A percentile compares a stretch with the other conserved stretches of the same genome.
Evolutionary conservation across 106 monocot genomes (phyloP).

Genomic region (Allium sativum): DNA sequence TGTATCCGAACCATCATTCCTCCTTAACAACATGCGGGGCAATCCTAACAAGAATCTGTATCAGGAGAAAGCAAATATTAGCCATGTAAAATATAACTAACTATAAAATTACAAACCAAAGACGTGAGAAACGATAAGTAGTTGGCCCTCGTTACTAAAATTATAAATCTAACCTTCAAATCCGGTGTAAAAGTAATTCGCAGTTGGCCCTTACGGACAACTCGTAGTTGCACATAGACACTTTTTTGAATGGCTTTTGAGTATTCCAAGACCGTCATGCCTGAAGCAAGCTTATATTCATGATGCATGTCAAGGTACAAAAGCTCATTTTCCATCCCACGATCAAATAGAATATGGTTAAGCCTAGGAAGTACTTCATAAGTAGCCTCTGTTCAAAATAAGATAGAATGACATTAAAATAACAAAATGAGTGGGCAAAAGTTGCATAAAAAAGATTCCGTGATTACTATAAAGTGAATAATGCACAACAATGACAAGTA

Average conservation of each 20-base stretch:
- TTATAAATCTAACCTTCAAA: slow-evolving; percentile 42
- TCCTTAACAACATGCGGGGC: too few relatives aligned
- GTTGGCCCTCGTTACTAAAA: too few relatives aligned
- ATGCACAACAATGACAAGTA: too few relatives aligned
- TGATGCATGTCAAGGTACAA: slow-evolving; percentile 76
- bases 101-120: too few relatives aligned
- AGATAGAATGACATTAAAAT: background rate
- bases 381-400: slow-evolving; percentile 52
- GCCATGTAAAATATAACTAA: too few relatives aligned
- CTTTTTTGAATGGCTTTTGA: slow-evolving; percentile 78
- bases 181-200: slow-evolving; percentile 89
- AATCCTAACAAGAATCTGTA: too few relatives aligned
- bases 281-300: slow-evolving; percentile 56
- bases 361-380: slow-evolving; percentile 89
- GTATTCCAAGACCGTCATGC: slow-evolving; percentile 84
- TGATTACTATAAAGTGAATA: too few relatives aligned
- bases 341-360: slow-evolving; percentile 80
- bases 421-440: too few relatives aligned
- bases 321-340: slow-evolving; percentile 78
- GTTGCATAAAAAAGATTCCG: too few relatives aligned
- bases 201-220: slow-evolving; percentile 83
- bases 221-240: slow-evolving; percentile 83
- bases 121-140: too few relatives aligned
- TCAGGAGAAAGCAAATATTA: background rate
- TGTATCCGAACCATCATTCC: too few relatives aligned